Evolutionary conservation across 176 grass and related monocot genomes (phyloP), one percentile per base, ranked within the genome.

Genomic region (Phoenix roebelenii): DNA sequence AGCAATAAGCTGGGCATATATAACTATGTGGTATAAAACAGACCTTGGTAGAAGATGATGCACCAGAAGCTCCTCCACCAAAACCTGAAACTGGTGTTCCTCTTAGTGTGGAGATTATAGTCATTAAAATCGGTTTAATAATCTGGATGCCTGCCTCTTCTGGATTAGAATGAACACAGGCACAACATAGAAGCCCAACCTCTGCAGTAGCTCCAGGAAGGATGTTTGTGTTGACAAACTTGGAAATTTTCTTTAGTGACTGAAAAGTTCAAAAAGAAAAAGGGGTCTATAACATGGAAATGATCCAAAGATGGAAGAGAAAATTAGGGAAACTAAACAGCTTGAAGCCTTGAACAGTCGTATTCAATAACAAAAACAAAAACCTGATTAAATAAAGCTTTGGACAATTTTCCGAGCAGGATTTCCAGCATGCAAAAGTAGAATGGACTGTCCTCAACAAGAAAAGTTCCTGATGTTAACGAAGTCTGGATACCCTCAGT

Each of bases 391-490:
- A 90, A 84, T 74, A 97, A 82, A 30, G 81, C 18, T 79, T 76
- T 80, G 18, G 87, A 80, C 76, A 97, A 79, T 60, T 97, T 97
- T 44, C 92, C 92, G 50, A 97, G 73, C 79, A 91, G 61, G 72
- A 97, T 77, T 85, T 97, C 80, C 56, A 97, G 75, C 87, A 97
- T 91, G 73, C 87, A 97, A 57, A 90, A 97, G 54, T 91, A 97
- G 65, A 85, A 73, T n/a, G 87, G 79, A 18, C 76, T 85, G 63
- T 97, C 86, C 65, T 90, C 83, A 72, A 79, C 78, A 63, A 97
- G 92, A 72, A 97, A 97, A 65, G 87, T 97, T 77, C 87, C 87
- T 23, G 75, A 79, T 73, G 81, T 75, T 35, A 55, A 57, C 69
- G 87, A 91, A 69, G 66, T 75, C 50, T 85, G 81, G 64, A 78